Evolutionary conservation across 1,284 basidiomycete species (phyloP).

Genomic region (Puccinia hordei): DNA sequence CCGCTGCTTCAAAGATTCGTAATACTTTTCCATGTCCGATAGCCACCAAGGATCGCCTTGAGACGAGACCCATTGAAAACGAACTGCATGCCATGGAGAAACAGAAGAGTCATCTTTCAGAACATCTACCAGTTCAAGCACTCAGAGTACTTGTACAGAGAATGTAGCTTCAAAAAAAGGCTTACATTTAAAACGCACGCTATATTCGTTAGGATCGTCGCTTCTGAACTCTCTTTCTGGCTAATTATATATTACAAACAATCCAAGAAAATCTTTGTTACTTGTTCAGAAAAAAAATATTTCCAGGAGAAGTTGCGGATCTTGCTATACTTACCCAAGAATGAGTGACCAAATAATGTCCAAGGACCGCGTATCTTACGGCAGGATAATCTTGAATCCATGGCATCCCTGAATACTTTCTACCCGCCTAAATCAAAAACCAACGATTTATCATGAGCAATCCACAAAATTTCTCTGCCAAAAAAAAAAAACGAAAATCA

Average conservation of each 20-base stretch:
- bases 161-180: background rate
- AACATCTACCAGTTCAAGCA: too few species aligned
- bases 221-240: slow-evolving; percentile 33
- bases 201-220: background rate
- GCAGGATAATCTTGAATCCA: slow-evolving; percentile 25
- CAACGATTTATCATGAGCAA: background rate
- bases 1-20: background rate
- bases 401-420: slow-evolving; percentile 40
- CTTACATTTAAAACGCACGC: slow-evolving; percentile 47
- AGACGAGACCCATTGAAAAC: slow-evolving; percentile 47
- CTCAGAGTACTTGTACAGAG: background rate
- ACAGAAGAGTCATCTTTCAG: background rate
- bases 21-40: slow-evolving; percentile 20
- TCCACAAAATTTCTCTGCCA: slow-evolving; percentile 1
- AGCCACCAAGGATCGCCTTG: slow-evolving; percentile 50
- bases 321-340: slow-evolving; percentile 46
- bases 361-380: slow-evolving; percentile 36
- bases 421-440: slow-evolving; percentile 18
- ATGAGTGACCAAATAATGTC: slow-evolving; percentile 43
- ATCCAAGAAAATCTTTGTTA: background rate
- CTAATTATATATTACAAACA: background rate
- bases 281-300: too few species aligned
- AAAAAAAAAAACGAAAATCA: too few species aligned
- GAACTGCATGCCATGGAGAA: slow-evolving; percentile 18
- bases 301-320: background rate